phyloP scores from a whole-genome alignment of 768 basidiomycete species.

The Leccinum broughii region DNA sequence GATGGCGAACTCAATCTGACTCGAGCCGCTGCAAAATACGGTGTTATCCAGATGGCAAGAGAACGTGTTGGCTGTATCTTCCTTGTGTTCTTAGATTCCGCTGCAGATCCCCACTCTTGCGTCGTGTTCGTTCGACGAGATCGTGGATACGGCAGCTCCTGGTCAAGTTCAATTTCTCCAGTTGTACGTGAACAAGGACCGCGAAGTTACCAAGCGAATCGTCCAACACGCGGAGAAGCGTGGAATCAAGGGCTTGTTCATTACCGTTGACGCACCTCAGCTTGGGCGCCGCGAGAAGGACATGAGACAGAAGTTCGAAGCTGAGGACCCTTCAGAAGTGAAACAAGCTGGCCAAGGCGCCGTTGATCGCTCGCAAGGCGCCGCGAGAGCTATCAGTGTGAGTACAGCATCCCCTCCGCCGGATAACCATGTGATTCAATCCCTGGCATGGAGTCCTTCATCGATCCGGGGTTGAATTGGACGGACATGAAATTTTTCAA shows the following conservation, averaged over 20 bases:
- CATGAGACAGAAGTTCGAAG: conserved; percentile 96
- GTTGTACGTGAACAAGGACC: conserved; percentile 88
- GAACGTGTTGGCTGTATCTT: not conserved
- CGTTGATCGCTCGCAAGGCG: conserved; percentile 86
- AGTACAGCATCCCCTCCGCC: conserved; percentile 19
- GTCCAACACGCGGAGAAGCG: conserved; percentile 89
- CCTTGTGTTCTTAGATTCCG: not conserved
- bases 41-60: conserved; percentile 70
- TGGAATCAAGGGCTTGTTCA: conserved; percentile 92
- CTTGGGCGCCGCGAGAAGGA: conserved; percentile 94
- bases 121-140: conserved; percentile 94
- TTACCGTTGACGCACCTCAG: conserved; percentile 97
- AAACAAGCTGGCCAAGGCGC: conserved; percentile 47
- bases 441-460: conserved; percentile 66
- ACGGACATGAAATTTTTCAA: conserved; percentile 65
- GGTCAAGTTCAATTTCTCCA: conserved; percentile 87
- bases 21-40: conserved; percentile 79
- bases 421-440: conserved; percentile 1
- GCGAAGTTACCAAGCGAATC: conserved; percentile 78
- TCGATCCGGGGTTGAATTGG: conserved; percentile 91
- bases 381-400: conserved; percentile 90
- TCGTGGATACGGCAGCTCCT: conserved; percentile 81
- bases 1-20: conserved; percentile 94
- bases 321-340: conserved; percentile 48
- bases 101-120: conserved; percentile 90